Percentiles rank a stretch among this genome's conserved stretches.
These are phyloP conservation scores for Nepenthes mirabilis DNA, from an alignment of 148 eudicot genomes.

Conservation along the genomic window DNA sequence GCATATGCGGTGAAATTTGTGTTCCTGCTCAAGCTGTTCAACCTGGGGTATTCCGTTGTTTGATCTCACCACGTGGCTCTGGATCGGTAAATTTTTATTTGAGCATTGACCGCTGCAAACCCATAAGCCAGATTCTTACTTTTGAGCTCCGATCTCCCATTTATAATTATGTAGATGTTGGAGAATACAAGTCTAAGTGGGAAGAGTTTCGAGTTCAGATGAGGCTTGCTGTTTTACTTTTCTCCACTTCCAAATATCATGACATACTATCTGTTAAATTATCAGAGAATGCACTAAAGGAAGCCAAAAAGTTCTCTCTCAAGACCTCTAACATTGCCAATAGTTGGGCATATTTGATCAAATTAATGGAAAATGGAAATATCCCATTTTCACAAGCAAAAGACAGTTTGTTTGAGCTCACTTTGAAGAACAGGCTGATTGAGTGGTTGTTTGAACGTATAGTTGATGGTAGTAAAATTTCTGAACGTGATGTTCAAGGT, in stretches of 20 bases:
- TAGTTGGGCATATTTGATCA: conserved; percentile 45
- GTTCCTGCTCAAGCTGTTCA: conserved; percentile 54
- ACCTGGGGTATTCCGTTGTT: conserved; percentile 72
- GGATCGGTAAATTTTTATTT: conserved; percentile 59
- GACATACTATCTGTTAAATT: conserved; percentile 38
- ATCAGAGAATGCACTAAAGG: conserved; percentile 38
- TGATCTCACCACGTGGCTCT: conserved; percentile 51
- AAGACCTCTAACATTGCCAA: conserved; percentile 43
- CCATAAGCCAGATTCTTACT: conserved; percentile 61
- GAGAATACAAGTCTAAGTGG: conserved; percentile 33
- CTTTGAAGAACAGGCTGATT: conserved; percentile 55
- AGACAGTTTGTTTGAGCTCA: conserved; percentile 61
- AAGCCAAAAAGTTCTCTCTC: conserved; percentile 48
- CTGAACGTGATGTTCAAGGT: conserved; percentile 74
- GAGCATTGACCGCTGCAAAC: conserved; percentile 62
- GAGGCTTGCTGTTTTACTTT: conserved; percentile 77
- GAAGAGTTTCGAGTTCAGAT: conserved; percentile 55
- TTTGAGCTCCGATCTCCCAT: conserved; percentile 57
- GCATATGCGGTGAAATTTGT: conserved; percentile 65
- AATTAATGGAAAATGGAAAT: conserved; percentile 31
- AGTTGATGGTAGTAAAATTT: conserved; percentile 36
- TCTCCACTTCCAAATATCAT: conserved; percentile 66
- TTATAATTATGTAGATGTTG: conserved; percentile 8
- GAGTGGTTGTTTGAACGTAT: conserved; percentile 90
- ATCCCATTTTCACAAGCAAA: conserved; percentile 53